Base-by-base conservation (phyloP, 352 stramenopile genomes). In the Phytophthora sansomeana region DNA sequence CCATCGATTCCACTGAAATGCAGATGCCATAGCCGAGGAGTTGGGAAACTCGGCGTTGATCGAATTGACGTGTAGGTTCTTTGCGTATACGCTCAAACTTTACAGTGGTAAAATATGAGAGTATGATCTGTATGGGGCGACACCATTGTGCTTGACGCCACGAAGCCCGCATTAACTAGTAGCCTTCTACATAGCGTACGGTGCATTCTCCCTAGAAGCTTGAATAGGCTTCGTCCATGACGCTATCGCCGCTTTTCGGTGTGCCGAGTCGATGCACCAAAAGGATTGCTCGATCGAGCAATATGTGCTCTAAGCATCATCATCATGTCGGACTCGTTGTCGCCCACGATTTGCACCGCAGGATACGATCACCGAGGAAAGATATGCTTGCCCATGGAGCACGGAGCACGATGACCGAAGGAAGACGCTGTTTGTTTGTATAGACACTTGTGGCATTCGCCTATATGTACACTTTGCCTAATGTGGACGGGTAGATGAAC, bases 391-490 rank as follows among this genome's bases (percentile, higher is more conserved):
- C 21, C 39, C 6, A 8, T 43, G 38, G 14, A 16, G 5, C 7
- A 42, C 14, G 36, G 10, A 44, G 38, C 36, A 24, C 1, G 6
- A 16, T 6, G 9, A 43, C 6, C 36, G 26, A 28, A 26, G 30
- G n/a, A 54, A 19, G 6, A 46, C 17, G 17, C 17, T 4, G 8
- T 7, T 16, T n/a, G n/a, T n/a, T n/a, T n/a, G 39, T 26, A 51
- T 50, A 28, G 38, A 72, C 63, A 72, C 57, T 59, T 64, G n/a
- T 63, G 51, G 41, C 42, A 35, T 29, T 55, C 29, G 29, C 32
- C 51, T 48, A 63, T 63, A 63, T 63, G 56, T 63, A 63, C 57
- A 58, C 57, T 41, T 17, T 33, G 28, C 43, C 65, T 74, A 70
- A 69, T 61, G 65, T 66, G 32, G 36, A 69, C 51, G 39, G 29